Conservation (phyloP, 805 yeast species). For the Candida koratica region DNA sequence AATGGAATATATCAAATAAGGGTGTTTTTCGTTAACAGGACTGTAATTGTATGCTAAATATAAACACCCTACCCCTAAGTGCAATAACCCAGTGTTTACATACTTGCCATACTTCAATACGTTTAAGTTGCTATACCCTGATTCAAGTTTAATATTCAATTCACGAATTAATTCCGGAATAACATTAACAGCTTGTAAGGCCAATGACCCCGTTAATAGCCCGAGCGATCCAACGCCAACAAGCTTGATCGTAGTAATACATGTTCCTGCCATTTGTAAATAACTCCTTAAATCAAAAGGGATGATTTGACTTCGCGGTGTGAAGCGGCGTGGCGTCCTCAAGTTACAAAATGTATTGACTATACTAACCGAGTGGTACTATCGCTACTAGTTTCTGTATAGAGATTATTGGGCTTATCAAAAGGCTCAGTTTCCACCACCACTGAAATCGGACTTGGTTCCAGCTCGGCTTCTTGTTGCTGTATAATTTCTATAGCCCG, state of each 20-base stretch:
- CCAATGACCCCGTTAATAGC: conserved; percentile 51
- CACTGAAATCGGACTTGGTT: too few species aligned
- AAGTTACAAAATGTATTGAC: neutral
- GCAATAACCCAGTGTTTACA: conserved; percentile 35
- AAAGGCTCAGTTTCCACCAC: conserved; percentile 3
- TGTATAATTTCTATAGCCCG: conserved; percentile 20
- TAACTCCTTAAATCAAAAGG: conserved; percentile 9
- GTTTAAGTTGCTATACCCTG: conserved; percentile 19
- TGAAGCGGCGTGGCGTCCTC: too few species aligned
- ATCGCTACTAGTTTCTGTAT: conserved; percentile 5
- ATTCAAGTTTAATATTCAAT: conserved; percentile 11
- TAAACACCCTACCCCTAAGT: conserved; percentile 49
- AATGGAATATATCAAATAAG: conserved; percentile 67
- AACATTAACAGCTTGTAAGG: conserved; percentile 35
- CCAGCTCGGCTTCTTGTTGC: conserved; percentile 2
- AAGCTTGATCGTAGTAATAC: conserved; percentile 48
- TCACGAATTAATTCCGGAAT: conserved; percentile 27
- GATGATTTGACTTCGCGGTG: conserved; percentile 14
- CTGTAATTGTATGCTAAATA: conserved; percentile 54
- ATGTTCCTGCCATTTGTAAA: conserved; percentile 25
- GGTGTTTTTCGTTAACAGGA: conserved; percentile 58
- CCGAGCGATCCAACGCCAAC: conserved; percentile 68
- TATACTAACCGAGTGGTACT: conserved; percentile 7
- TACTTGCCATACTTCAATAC: conserved; percentile 22
- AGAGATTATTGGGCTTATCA: conserved; percentile 9